Conservation (phyloP, 2,329 filamentous ascomycete genomes). For the Fusarium anguioides region DNA sequence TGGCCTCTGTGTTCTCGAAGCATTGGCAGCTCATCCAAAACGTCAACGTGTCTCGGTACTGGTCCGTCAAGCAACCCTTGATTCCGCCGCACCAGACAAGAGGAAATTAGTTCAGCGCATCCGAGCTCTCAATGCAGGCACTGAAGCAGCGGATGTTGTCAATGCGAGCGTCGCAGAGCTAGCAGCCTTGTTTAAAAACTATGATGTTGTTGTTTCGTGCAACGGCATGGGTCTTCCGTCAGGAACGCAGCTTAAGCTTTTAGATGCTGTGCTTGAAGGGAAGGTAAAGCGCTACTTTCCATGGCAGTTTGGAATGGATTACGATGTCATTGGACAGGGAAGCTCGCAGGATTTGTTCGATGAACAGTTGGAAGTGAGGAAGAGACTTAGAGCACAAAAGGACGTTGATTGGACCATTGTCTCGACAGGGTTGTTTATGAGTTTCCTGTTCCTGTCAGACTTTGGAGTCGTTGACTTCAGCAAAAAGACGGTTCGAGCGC, state of each 20-base stretch:
- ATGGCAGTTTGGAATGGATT: slow-evolving; percentile 81
- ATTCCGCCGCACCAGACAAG: slow-evolving; percentile 53
- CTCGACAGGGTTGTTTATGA: slow-evolving; percentile 77
- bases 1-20: slow-evolving; percentile 65
- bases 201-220: slow-evolving; percentile 68
- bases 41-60: slow-evolving; percentile 61
- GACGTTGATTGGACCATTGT: slow-evolving; percentile 70
- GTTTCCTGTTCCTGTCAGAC: slow-evolving; percentile 71
- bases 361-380: slow-evolving; percentile 71
- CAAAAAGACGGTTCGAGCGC: slow-evolving; percentile 57
- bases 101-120: slow-evolving; percentile 49
- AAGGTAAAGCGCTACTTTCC: slow-evolving; percentile 67
- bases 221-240: slow-evolving; percentile 68
- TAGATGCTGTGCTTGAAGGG: slow-evolving; percentile 64
- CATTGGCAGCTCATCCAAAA: slow-evolving; percentile 60
- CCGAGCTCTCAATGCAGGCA: slow-evolving; percentile 51
- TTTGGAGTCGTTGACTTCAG: slow-evolving; percentile 71
- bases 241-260: slow-evolving; percentile 68
- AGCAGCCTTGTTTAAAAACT: slow-evolving; percentile 55
- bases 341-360: slow-evolving; percentile 74
- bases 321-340: slow-evolving; percentile 70
- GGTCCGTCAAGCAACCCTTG: slow-evolving; percentile 61
- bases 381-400: slow-evolving; percentile 60
- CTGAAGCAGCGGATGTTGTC: slow-evolving; percentile 60
- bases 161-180: slow-evolving; percentile 52